Evolutionary conservation across 2,329 filamentous ascomycete genomes (phyloP), one percentile per base, ranked within the genome.

Genomic region (Zymoseptoria tritici): DNA sequence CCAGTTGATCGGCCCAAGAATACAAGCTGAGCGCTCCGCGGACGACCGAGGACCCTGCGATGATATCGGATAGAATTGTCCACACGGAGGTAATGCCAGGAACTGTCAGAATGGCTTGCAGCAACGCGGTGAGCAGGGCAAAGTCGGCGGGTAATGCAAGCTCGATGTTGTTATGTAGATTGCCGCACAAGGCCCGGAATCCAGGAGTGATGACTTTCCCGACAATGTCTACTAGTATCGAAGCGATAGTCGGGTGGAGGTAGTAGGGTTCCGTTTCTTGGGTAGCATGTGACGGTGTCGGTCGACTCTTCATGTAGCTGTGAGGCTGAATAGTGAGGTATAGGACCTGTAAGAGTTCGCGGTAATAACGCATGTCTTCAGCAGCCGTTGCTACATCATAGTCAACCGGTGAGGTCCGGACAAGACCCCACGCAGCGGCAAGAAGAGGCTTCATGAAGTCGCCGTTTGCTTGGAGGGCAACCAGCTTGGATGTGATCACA

Each of bases 1-100:
- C 83, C 22, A 97, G 81, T 65, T 87, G 85, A 73, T 97, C 91
- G 3, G 93, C 85, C 94, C 94, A 99, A 0, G 91, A 96, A 75
- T 93, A 97, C 4, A 99, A 81, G 36, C 89, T 91, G 5, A 88
- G 86, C 0, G 91, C 92, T 62, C 91, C 89, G 68, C 93, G 89
- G 52, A 90, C 82, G 0, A 87, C 87, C 64, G 89, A 86, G 58
- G 80, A 81, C 61, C 83, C 80, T n/a, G 81, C 76, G 57, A 87
- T 74, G n/a, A 74, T 69, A 31, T 79, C 69, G 1, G 78, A 73
- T 31, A 79, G 73, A 63, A 78, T 74, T 1, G 72, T 66, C 53
- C 78, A 78, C 6, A 70, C 62, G 71, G 91, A 86, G 53, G 84
- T 83, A 1, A 83, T 79, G 54, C 87, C 86, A 0, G 91, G 90